These are phyloP conservation scores for Xylaria sp. DNA, from an alignment of 2,329 filamentous ascomycete species.

Conservation along the genomic window DNA sequence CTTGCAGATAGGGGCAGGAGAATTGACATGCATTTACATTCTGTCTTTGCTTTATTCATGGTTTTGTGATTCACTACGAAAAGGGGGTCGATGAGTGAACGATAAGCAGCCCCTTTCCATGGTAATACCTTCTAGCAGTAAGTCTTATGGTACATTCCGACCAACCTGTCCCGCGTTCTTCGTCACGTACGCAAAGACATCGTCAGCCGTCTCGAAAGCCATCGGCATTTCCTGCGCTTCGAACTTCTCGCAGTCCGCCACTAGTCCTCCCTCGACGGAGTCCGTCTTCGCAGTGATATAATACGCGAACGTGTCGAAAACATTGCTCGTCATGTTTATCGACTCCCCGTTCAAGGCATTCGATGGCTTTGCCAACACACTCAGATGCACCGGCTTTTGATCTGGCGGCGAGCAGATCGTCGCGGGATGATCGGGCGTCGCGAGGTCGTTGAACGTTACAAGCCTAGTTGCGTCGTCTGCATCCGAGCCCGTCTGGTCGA, in stretches of 20 bases:
- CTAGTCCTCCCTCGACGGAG: conserved; percentile 14
- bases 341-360: conserved; percentile 10
- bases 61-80: too few relatives aligned
- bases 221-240: conserved; percentile 15
- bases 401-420: conserved; percentile 21
- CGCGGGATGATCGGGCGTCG: conserved; percentile 12
- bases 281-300: conserved; percentile 13
- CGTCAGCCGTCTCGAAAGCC: conserved; percentile 9
- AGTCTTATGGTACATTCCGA: background rate
- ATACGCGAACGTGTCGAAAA: conserved; percentile 15
- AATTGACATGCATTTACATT: too few relatives aligned
- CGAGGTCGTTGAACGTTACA: conserved; percentile 21
- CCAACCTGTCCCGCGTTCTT: conserved; percentile 19
- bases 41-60: too few relatives aligned
- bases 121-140: too few relatives aligned
- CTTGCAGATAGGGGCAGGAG: too few relatives aligned
- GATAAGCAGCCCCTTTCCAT: too few relatives aligned
- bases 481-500: conserved; percentile 16
- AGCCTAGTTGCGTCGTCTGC: conserved; percentile 16
- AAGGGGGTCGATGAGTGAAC: too few relatives aligned
- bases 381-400: background rate
- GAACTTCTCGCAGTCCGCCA: conserved; percentile 14
- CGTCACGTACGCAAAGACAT: conserved; percentile 17
- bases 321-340: conserved; percentile 17
- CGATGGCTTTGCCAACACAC: background rate